Conservation (phyloP, 139 green algal species). For the Tetradesmus obliquus region DNA sequence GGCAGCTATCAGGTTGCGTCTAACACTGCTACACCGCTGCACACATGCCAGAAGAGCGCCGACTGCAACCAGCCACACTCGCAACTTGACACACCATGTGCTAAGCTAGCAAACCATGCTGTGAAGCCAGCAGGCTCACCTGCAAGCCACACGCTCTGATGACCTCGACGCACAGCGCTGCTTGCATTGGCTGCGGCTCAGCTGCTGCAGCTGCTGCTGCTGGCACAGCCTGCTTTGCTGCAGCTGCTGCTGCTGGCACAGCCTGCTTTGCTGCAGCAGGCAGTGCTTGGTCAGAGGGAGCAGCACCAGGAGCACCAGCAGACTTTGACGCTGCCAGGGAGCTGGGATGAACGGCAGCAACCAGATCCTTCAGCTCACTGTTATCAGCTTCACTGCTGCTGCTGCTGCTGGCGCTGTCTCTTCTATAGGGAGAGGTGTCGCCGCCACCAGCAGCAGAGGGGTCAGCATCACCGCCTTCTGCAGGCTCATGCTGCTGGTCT, state of each 20-base stretch:
- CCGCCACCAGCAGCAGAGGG: not conserved
- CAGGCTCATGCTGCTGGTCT: not conserved
- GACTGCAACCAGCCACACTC: too few species aligned
- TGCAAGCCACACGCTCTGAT: conserved; percentile 59
- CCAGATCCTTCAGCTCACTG: not conserved
- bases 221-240: not conserved
- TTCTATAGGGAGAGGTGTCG: not conserved
- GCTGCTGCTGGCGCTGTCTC: not conserved
- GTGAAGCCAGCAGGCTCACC: not conserved
- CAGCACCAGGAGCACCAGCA: not conserved
- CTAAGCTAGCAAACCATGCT: not conserved
- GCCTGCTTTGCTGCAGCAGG: not conserved
- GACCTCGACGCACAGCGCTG: conserved; percentile 57
- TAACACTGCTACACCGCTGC: too few species aligned
- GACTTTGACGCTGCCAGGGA: not conserved
- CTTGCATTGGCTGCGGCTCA: not conserved
- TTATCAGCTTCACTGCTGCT: not conserved
- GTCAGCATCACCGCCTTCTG: not conserved
- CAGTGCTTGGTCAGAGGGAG: not conserved
- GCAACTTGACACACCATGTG: not conserved
- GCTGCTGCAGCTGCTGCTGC: not conserved
- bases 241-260: conserved; percentile 11
- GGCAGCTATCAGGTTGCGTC: too few species aligned
- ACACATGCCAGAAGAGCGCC: too few species aligned
- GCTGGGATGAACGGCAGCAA: not conserved